Evolutionary conservation across 257 asterid species (phyloP).

Genomic region (Apocynum venetum): DNA sequence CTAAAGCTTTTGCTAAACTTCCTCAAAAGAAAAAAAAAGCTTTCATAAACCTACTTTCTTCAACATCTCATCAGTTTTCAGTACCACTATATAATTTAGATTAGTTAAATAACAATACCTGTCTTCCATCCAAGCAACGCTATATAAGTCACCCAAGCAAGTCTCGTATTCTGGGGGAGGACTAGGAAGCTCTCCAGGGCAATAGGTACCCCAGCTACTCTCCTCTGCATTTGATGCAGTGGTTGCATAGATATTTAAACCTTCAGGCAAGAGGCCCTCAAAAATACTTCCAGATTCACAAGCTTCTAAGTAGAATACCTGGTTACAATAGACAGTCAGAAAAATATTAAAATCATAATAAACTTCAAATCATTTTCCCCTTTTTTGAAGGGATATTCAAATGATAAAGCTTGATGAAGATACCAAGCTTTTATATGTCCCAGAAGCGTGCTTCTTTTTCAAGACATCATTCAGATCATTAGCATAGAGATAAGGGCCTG

Average conservation of each 20-base stretch:
- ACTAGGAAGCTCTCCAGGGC: conserved; percentile 85
- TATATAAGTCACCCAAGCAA: conserved; percentile 94
- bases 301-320: conserved; percentile 97
- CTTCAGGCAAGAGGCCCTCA: conserved; percentile 90
- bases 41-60: not conserved
- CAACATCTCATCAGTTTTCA: not conserved
- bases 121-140: conserved; percentile 99
- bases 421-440: conserved; percentile 91
- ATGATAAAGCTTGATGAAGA: conserved; percentile 6
- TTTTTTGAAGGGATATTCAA: not conserved
- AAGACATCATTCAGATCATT: conserved; percentile 52
- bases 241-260: conserved; percentile 82
- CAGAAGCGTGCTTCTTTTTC: conserved; percentile 76
- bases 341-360: conserved; percentile 14
- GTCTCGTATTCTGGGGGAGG: conserved; percentile 88
- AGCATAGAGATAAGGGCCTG: conserved; percentile 72
- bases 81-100: not conserved
- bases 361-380: not conserved
- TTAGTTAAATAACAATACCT: conserved; percentile 40
- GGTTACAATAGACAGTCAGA: not conserved
- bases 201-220: conserved; percentile 97
- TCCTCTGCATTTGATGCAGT: conserved; percentile 96
- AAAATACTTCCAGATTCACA: conserved; percentile 97
- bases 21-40: not conserved
- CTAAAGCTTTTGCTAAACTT: too few relatives aligned